Evolutionary conservation across 2,329 filamentous ascomycete species (phyloP), one percentile per base, ranked within the genome.

Genomic region (Alternaria arborescens): DNA sequence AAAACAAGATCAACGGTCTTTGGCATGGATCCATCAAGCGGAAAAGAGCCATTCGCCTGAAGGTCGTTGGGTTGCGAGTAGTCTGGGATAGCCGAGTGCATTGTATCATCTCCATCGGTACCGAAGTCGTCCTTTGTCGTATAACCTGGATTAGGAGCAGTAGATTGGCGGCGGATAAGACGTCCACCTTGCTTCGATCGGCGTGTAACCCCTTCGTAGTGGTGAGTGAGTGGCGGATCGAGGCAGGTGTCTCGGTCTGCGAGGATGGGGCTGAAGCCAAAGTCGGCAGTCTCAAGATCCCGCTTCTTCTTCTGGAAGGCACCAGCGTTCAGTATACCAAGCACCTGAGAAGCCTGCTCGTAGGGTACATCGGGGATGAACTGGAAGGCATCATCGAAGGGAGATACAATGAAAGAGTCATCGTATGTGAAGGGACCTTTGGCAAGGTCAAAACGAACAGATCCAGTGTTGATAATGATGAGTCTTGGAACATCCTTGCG

Each of bases 371-470:
- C 79, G 0, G 83, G 78, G 30, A 88, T 79, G 67, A 84, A 87
- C 38, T 84, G 76, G 71, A 87, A 87, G 1, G 79, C 74, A 50
- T 87, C 83, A 5, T 74, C 71, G 71, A 87, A 88, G 0, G 86
- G 86, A 0, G 83, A 84, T 0, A 87, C 83, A 64, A 87, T 87
- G 72, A 84, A 87, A 11, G 77, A 78, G 62, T 82, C 80, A 50
- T 83, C 81, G 57, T 80, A 82, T 0, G 87, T 89, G 70, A 89
- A 90, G 0, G 86, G 86, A 0, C 88, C 88, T 73, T 89, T 82
- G 61, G 86, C 82, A 12, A 90, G 75, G 65, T 90, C 87, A 68
- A 89, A 89, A 3, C 87, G 84, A 24, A 89, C 81, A 32, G 81
- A 82, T 26, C 87, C 87, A 0, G 86, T 88, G 74, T 89, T 90